Evolutionary conservation across 805 yeast species (phyloP).

Genomic region (Saturnispora kantuleensis): DNA sequence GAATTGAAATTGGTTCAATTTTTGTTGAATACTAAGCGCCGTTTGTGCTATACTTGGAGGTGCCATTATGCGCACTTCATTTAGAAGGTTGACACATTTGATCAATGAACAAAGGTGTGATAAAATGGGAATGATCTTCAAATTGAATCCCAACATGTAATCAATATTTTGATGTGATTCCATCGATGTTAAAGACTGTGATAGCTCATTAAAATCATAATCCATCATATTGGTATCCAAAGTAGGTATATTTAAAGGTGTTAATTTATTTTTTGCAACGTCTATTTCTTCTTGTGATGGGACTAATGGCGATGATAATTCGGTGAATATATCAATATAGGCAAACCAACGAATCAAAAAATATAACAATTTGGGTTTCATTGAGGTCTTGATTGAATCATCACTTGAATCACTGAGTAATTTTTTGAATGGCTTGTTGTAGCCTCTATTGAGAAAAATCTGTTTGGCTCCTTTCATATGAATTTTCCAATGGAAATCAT

Average conservation of each 20-base stretch:
- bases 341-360: conserved; percentile 63
- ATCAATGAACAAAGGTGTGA: conserved; percentile 38
- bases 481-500: conserved; percentile 43
- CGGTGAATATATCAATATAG: conserved; percentile 55
- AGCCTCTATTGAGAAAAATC: conserved; percentile 45
- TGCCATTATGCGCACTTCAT: conserved; percentile 4
- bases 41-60: conserved; percentile 20
- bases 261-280: background rate
- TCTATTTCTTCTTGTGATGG: conserved; percentile 21
- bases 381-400: conserved; percentile 4
- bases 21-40: conserved; percentile 33
- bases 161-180: conserved; percentile 41
- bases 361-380: conserved; percentile 32
- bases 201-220: conserved; percentile 20
- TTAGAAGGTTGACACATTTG: conserved; percentile 21
- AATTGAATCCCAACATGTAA: conserved; percentile 56
- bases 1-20: conserved; percentile 22
- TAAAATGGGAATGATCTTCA: conserved; percentile 47
- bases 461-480: conserved; percentile 63
- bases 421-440: conserved; percentile 27
- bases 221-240: conserved; percentile 17
- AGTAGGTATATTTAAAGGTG: background rate
- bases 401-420: conserved; percentile 15
- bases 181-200: conserved; percentile 13
- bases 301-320: conserved; percentile 42